Evolutionary conservation across 1,284 basidiomycete genomes (phyloP), one percentile per base, ranked within the genome.

Genomic region (Boletus calvinii): DNA sequence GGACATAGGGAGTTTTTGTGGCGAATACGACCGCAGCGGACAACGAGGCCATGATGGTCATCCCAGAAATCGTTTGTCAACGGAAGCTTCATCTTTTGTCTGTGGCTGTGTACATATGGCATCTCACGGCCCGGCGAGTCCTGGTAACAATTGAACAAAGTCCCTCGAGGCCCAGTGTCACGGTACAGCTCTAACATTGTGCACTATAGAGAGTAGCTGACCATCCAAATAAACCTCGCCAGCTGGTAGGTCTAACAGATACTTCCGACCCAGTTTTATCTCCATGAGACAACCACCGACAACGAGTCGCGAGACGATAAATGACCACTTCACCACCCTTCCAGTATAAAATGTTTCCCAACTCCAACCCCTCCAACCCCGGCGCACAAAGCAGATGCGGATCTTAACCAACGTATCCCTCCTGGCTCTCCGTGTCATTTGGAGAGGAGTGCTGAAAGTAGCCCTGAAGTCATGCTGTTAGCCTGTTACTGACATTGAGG

Each of bases 1-100:
- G 84, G 12, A 84, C 80, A 71, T 95, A 93, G 1, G 77, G 72
- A 0, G 89, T 88, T 54, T 88, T 80, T 0, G 94, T 97, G 38
- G 81, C 86, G 59, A 98, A 88, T 15, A 90, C 74, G 56, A 94
- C 89, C 4, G 93, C 34, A 59, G 63, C 62, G 1, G 65, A 59
- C 15, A 55, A 54, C n/a, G 60, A 41, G 29, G 59, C 39, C 48
- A 55, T 51, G 26, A 26, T 26, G 35, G 48, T 36, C 15, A 5
- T 22, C 18, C n/a, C 20, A 12, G 20, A 41, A 26, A 18, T 13
- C 8, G 12, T 13, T 12, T 26, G 4, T 6, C 31, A 11, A 3
- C 26, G 2, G 18, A 10, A 20, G 30, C 4, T 39, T 5, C 6
- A 36, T 29, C 20, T 4, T 13, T 22, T 9, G 11, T 34, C 18